These are phyloP conservation scores for Xylaria palmicola DNA, from an alignment of 495 filamentous ascomycete species.

Conservation along the genomic window DNA sequence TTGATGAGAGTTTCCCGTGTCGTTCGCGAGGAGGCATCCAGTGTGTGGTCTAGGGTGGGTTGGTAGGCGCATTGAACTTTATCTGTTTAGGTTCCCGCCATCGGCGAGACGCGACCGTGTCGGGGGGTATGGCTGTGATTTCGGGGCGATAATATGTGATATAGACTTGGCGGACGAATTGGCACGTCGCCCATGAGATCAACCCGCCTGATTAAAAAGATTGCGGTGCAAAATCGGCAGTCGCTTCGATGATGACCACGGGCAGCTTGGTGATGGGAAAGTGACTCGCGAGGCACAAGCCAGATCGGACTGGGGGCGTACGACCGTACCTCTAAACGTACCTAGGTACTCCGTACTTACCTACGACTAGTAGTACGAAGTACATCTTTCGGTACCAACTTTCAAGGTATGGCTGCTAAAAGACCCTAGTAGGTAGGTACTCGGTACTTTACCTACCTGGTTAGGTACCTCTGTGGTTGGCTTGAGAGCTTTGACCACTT, in stretches of 20 bases:
- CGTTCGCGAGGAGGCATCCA: not conserved
- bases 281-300: constrained; percentile 11
- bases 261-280: constrained; percentile 1
- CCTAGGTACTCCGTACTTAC: no score
- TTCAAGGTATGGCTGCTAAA: no score
- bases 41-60: no score
- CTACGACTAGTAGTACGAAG: no score
- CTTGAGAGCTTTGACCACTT: constrained; percentile 3
- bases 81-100: not conserved
- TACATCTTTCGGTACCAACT: no score
- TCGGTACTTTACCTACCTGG: not conserved
- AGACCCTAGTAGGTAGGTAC: not conserved
- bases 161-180: not conserved
- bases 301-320: not conserved
- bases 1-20: not conserved
- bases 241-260: not conserved
- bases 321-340: no score
- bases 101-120: constrained; percentile 11
- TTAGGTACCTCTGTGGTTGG: not conserved
- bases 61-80: constrained; percentile 9
- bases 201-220: not conserved
- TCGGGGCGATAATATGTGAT: not conserved
- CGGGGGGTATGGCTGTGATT: not conserved
- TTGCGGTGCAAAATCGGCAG: not conserved
- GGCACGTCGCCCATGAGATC: constrained; percentile 20